Conservation (phyloP, 441 rosid species). For the Pelargonium citronellum region DNA sequence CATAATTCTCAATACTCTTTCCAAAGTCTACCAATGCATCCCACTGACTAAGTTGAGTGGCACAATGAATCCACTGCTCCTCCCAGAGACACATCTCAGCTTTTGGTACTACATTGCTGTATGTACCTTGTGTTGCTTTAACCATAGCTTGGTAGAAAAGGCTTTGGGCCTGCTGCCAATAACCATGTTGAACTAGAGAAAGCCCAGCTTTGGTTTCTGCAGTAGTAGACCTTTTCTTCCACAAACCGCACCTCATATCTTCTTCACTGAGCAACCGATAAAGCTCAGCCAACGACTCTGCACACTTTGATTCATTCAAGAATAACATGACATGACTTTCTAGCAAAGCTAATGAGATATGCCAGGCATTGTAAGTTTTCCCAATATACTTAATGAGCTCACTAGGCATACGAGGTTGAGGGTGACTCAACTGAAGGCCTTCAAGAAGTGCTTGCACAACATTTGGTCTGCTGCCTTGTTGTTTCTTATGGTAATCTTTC, state of each 20-base stretch:
- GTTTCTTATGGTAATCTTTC: conserved; percentile 93
- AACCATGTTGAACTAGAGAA: conserved; percentile 95
- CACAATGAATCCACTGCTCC: conserved; percentile 97
- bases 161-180: conserved; percentile 91
- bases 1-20: conserved; percentile 82
- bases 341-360: conserved; percentile 76
- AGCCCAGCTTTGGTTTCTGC: conserved; percentile 96
- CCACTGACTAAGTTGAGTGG: conserved; percentile 94
- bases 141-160: conserved; percentile 95
- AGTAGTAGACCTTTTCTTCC: conserved; percentile 86
- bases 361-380: conserved; percentile 98
- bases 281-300: conserved; percentile 93
- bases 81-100: conserved; percentile 99
- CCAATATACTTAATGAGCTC: conserved; percentile 95
- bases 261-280: conserved; percentile 91
- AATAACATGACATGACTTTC: conserved; percentile 90
- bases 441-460: conserved; percentile 99
- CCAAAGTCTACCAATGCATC: conserved; percentile 94
- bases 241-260: conserved; percentile 97
- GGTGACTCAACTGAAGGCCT: conserved; percentile 97
- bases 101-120: conserved; percentile 86
- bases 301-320: conserved; percentile 78
- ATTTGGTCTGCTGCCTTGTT: conserved; percentile 84
- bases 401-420: conserved; percentile 98
- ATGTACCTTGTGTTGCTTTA: conserved; percentile 98